phyloP scores from a whole-genome alignment of 306 rosid species.

The Quillaja saponaria region DNA sequence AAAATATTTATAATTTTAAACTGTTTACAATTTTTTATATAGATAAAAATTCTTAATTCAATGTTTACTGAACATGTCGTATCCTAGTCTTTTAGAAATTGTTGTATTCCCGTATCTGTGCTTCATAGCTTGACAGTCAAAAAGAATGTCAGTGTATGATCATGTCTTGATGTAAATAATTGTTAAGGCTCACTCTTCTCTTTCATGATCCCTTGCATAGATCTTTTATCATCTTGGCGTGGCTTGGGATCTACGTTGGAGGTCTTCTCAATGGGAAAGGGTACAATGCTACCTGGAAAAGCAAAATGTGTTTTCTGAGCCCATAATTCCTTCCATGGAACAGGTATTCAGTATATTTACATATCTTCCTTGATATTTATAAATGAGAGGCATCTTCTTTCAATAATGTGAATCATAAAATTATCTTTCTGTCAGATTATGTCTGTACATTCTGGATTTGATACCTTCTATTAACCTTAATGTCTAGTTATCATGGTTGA shows the following conservation, averaged over 20 bases:
- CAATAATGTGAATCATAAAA: conserved; percentile 9
- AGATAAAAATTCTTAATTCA: too few species aligned
- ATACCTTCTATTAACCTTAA: conserved; percentile 24
- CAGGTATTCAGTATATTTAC: conserved; percentile 53
- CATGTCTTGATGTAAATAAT: too few species aligned
- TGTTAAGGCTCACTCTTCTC: too few species aligned
- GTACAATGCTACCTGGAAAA: conserved; percentile 28
- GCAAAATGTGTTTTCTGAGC: conserved; percentile 56
- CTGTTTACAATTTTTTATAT: too few species aligned
- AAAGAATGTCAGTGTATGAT: too few species aligned
- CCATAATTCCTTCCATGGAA: conserved; percentile 62
- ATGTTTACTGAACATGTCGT: too few species aligned
- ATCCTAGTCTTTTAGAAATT: too few species aligned
- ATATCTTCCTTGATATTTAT: background rate
- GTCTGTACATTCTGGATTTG: conserved; percentile 22
- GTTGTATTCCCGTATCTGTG: too few species aligned
- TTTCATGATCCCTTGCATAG: conserved; percentile 51
- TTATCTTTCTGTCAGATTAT: background rate
- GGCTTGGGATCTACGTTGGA: conserved; percentile 94
- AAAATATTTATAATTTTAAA: too few species aligned
- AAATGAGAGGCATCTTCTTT: background rate
- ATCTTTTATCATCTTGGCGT: conserved; percentile 82
- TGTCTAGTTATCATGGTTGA: conserved; percentile 68
- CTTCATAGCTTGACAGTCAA: too few species aligned
- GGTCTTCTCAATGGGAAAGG: conserved; percentile 38